phyloP scores from a whole-genome alignment of 371 early-diverging fungal genomes.

The Apophysomyces ossiformis region DNA sequence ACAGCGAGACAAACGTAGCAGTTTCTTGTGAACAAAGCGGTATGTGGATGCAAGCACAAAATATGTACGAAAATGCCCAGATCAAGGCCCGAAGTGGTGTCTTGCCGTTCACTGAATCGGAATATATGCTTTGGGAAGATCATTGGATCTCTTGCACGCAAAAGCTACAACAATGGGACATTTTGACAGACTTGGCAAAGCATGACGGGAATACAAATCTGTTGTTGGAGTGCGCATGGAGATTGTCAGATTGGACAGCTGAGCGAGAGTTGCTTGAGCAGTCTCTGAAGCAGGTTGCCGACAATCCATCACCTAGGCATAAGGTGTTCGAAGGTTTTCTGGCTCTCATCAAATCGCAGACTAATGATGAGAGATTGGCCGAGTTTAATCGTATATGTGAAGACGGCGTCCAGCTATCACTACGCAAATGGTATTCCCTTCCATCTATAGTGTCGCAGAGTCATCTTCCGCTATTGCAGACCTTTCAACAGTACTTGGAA shows the following conservation, averaged over 20 bases:
- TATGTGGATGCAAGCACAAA: constrained; percentile 93
- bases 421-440: constrained; percentile 87
- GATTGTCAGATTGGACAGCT: constrained; percentile 87
- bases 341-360: constrained; percentile 70
- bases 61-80: constrained; percentile 94
- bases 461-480: constrained; percentile 86
- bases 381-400: constrained; percentile 86
- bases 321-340: constrained; percentile 90
- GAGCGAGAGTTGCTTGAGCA: constrained; percentile 77
- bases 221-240: constrained; percentile 90
- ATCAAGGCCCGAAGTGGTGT: constrained; percentile 88
- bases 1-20: constrained; percentile 96
- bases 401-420: constrained; percentile 85
- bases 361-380: constrained; percentile 62
- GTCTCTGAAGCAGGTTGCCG: constrained; percentile 63
- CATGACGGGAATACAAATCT: constrained; percentile 87
- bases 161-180: constrained; percentile 98
- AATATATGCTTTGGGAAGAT: constrained; percentile 97
- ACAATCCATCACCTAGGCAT: constrained; percentile 68
- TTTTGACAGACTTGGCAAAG: constrained; percentile 90
- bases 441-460: constrained; percentile 84
- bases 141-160: constrained; percentile 95
- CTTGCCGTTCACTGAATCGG: constrained; percentile 94
- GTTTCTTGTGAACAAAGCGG: constrained; percentile 94
- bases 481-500: constrained; percentile 96